Percentiles rank a stretch among this genome's conserved stretches.
phyloP scores from a whole-genome alignment of 2,329 filamentous ascomycete genomes.

The Apiospora aurea region DNA sequence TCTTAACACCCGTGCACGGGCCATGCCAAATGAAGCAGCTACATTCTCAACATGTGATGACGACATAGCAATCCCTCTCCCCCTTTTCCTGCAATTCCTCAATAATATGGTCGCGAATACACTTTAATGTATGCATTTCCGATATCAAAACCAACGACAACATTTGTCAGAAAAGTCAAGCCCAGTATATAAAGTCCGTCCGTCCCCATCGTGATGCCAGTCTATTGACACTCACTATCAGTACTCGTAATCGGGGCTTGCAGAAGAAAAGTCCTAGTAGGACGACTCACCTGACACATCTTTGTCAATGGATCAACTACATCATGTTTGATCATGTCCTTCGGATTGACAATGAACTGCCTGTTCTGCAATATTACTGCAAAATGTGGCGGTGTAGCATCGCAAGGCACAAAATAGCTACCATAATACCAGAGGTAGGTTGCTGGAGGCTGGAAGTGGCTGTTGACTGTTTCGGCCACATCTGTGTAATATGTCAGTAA shows the following conservation, averaged over 20 bases:
- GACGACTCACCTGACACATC: constrained; percentile 52
- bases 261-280: not conserved
- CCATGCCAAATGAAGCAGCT: not conserved
- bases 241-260: not conserved
- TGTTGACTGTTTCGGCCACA: constrained; percentile 56
- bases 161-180: constrained; percentile 11
- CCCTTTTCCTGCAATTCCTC: not conserved
- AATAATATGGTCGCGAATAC: not conserved
- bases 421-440: constrained; percentile 45
- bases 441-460: constrained; percentile 54
- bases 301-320: constrained; percentile 53
- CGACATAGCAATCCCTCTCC: not conserved
- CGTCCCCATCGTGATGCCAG: not conserved
- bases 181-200: constrained; percentile 19
- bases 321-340: constrained; percentile 55
- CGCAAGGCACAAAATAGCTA: constrained; percentile 56
- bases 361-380: constrained; percentile 52
- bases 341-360: constrained; percentile 55
- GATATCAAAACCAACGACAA: constrained; percentile 2
- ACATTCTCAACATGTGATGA: not conserved
- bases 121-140: not conserved
- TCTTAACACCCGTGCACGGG: not conserved
- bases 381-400: constrained; percentile 53
- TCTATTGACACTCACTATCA: constrained; percentile 7
- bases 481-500: constrained; percentile 38